Percentiles rank a stretch among this genome's conserved stretches.
phyloP scores from a whole-genome alignment of 768 basidiomycete genomes.

The Psilocybe azurescens region DNA sequence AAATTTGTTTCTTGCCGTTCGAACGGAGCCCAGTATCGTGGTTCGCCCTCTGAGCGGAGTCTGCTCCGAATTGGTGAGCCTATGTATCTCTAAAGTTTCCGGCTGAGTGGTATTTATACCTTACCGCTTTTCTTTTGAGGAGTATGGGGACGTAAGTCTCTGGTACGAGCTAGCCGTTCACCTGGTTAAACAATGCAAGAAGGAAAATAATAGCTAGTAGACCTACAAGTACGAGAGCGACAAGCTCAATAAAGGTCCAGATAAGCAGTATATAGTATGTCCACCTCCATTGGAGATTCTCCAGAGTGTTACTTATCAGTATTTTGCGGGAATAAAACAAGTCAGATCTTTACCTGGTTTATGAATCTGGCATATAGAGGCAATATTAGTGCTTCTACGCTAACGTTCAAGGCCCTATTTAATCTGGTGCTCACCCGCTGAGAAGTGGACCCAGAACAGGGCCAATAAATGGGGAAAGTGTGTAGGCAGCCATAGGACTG shows the following conservation, averaged over 20 bases:
- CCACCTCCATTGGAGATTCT: constrained; percentile 76
- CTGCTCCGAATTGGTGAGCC: constrained; percentile 29
- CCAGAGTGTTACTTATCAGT: neutral
- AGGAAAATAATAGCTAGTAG: too few species aligned
- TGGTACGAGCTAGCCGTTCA: constrained; percentile 57
- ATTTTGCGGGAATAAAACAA: neutral
- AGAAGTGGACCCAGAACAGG: constrained; percentile 62
- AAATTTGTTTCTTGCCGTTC: constrained; percentile 57
- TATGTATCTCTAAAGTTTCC: too few species aligned
- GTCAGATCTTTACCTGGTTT: constrained; percentile 53
- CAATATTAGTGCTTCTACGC: neutral
- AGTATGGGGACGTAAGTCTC: constrained; percentile 76
- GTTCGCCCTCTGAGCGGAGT: constrained; percentile 57
- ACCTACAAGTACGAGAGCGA: constrained; percentile 57
- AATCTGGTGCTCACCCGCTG: constrained; percentile 48
- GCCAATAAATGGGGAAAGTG: constrained; percentile 56
- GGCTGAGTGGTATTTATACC: constrained; percentile 38
- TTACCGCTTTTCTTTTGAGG: constrained; percentile 60
- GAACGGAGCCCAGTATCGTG: constrained; percentile 59
- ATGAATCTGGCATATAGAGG: constrained; percentile 57
- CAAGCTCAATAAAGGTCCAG: constrained; percentile 64
- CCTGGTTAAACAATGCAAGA: too few species aligned
- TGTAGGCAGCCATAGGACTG: constrained; percentile 61
- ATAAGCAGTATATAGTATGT: constrained; percentile 74
- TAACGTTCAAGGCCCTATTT: neutral